phyloP scores from a whole-genome alignment of 2,329 filamentous ascomycete genomes.

The Alternaria hordeiaustralica region DNA sequence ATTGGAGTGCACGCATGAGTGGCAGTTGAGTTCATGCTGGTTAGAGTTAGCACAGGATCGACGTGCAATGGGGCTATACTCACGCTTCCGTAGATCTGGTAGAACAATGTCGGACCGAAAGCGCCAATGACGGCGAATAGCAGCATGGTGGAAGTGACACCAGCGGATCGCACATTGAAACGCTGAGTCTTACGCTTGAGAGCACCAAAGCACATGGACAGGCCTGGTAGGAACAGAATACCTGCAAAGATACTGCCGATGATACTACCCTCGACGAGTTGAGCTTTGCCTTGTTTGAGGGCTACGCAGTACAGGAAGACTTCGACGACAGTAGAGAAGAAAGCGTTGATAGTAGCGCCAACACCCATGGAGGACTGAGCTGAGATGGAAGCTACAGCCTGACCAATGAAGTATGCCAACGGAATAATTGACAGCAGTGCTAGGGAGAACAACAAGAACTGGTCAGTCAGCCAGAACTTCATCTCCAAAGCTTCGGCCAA shows the following conservation, averaged over 20 bases:
- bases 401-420: constrained; percentile 96
- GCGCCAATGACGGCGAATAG: constrained; percentile 94
- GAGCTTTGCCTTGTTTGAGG: constrained; percentile 87
- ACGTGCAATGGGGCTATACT: constrained; percentile 1
- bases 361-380: constrained; percentile 98
- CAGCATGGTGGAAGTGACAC: constrained; percentile 97
- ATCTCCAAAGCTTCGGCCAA: constrained; percentile 73
- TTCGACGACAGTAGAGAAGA: constrained; percentile 97
- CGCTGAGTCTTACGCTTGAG: constrained; percentile 97
- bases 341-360: constrained; percentile 95
- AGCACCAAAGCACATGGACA: constrained; percentile 99
- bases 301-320: constrained; percentile 98
- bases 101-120: constrained; percentile 95
- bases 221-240: constrained; percentile 88
- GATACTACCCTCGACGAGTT: constrained; percentile 94
- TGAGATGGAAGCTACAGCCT: constrained; percentile 97
- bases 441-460: constrained; percentile 84
- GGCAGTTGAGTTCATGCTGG: constrained; percentile 89
- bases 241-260: constrained; percentile 98
- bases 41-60: constrained; percentile 42
- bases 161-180: constrained; percentile 95
- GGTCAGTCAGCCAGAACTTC: constrained; percentile 76
- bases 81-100: constrained; percentile 94
- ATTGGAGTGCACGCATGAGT: constrained; percentile 61
- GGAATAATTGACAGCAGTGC: constrained; percentile 93